Base-by-base conservation (phyloP, 768 basidiomycete genomes). In the Lentinus brumalis region DNA sequence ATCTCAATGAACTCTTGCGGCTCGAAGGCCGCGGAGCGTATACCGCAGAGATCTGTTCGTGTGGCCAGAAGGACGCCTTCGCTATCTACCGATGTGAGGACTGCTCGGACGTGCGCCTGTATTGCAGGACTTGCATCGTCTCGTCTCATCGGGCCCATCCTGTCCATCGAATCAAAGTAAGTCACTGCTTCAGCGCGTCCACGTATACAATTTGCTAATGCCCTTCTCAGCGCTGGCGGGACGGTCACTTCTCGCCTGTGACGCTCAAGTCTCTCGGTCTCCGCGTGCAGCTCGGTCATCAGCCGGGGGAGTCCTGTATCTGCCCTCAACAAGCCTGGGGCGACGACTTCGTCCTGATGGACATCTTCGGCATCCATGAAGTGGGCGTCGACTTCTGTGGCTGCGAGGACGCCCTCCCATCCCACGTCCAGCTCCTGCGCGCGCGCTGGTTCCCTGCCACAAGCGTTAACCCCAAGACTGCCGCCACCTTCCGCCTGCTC, bases 401-500 rank as follows among this genome's bases (percentile, higher is more conserved):
- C 16, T 75, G 74, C 60, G 46, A 52, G 31, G 14, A 15, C 10
- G 55, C 40, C 4, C 1, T 5, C 9, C 56, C 6, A 21, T 39
- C 10, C 14, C 50, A 18, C 14, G 14, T 42, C 14, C 62, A 81
- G 49, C 70, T 81, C 0, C 67, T 80, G 0, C 69, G 72, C 26
- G 29, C 59, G 0, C 57, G 67, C 0, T 60, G 69, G 21, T 80
- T 64, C 45, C 77, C 77, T 0, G 71, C 75, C 0, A 77, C 75
- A 0, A 35, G 54, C 1, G 21, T 30, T 0, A 59, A 69, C 8
- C 77, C 78, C 0, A 42, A 60, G 10, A 72, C 74, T 0, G 75
- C 68, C 0, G 68, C 71, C 2, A 78, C 74, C 0, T 74, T 78
- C 49, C 38, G 41, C 0, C 58, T 72, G 4, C 67, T 78, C 0